Base-by-base conservation (phyloP, 1,284 basidiomycete genomes). In the Uromyces viciae-fabae region DNA sequence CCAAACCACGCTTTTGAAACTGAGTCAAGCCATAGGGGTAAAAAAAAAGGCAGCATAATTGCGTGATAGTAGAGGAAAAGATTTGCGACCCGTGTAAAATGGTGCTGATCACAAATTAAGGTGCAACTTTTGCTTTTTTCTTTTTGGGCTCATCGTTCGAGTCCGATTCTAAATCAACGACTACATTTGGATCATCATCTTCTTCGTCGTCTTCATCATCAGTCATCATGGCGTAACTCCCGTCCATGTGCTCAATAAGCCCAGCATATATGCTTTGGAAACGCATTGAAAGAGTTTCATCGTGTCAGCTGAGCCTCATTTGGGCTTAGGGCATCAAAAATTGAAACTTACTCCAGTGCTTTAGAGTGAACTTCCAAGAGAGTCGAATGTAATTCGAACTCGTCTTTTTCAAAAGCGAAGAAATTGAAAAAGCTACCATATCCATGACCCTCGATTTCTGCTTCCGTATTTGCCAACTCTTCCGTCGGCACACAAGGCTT, bases 391-490 rank as follows among this genome's bases (percentile, higher is more conserved):
- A 77, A 52, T 25, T 52, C 40, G 68, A 46, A 77, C 33, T n/a
- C 22, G n/a, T 77, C 75, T 49, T 66, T 62, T 49, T 64, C 46
- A 11, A 36, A 46, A n/a, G 46, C 38, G 40, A 77, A 77, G 43
- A 66, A 77, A 46, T 77, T 77, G 46, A 77, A 77, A 38, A 77
- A 68, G 38, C 75, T 77, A 25, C 75, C 75, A 40, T 31, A 38
- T 15, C 31, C 33, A 31, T 46, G 19, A 17, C 38, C 1, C 17
- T 68, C 75, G 5, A 56, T n/a, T 14, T 75, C 25, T 11, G 4
- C 36, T 19, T 77, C 42, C 28, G 22, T 19, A 1, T 68, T 46
- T 38, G 66, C 62, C 2, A 66, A 22, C 3, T 31, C 60, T 19
- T 64, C 43, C 2, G 40, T 42, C 8, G 60, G 8, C 33, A 56